Evolutionary conservation across 1,139 yeast genomes (phyloP).

Genomic region (Sugiyamaella japonica): DNA sequence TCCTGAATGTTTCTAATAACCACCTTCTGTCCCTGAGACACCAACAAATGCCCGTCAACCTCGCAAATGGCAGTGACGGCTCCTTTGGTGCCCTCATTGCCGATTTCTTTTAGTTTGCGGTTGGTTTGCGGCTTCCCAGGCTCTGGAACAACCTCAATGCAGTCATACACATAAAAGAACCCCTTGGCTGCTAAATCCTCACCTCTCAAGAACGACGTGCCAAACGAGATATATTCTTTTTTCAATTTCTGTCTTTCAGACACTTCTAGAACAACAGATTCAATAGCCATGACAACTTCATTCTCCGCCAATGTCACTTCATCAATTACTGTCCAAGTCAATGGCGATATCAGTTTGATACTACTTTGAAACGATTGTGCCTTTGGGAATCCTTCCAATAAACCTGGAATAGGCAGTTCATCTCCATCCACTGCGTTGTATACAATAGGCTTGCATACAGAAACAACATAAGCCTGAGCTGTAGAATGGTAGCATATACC

Average conservation of each 20-base stretch:
- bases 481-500: conserved; percentile 71
- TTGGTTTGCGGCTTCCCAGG: conserved; percentile 85
- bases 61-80: conserved; percentile 80
- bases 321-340: conserved; percentile 77
- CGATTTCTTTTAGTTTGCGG: conserved; percentile 73
- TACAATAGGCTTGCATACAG: conserved; percentile 60
- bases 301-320: conserved; percentile 62
- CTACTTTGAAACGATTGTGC: conserved; percentile 61
- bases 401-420: conserved; percentile 62
- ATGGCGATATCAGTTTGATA: conserved; percentile 68
- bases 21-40: conserved; percentile 83
- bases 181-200: conserved; percentile 88
- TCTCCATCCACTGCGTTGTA: conserved; percentile 78
- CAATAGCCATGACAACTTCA: conserved; percentile 63
- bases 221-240: conserved; percentile 72
- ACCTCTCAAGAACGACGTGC: conserved; percentile 73
- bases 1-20: conserved; percentile 80
- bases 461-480: conserved; percentile 63
- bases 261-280: conserved; percentile 58
- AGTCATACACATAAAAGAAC: conserved; percentile 68
- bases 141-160: conserved; percentile 85
- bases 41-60: conserved; percentile 78
- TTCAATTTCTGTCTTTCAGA: conserved; percentile 54
- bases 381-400: conserved; percentile 50
- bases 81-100: conserved; percentile 77